These are phyloP conservation scores for Taiozyma sp. DNA, from an alignment of 1,139 yeast species.

Conservation along the genomic window DNA sequence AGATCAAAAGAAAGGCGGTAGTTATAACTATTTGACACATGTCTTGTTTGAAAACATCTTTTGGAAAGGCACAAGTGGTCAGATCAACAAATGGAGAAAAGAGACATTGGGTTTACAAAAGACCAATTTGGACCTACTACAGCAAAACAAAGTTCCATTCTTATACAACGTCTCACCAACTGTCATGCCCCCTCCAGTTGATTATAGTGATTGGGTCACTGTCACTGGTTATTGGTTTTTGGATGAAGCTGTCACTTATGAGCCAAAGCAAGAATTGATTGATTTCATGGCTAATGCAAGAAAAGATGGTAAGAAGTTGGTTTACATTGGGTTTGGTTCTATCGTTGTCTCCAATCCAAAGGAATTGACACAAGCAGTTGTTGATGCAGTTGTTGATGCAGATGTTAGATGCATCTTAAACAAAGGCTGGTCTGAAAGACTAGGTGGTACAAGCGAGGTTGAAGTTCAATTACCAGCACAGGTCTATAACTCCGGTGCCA, in stretches of 20 bases:
- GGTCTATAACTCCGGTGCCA: conserved; percentile 60
- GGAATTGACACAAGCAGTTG: conserved; percentile 70
- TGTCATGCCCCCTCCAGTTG: conserved; percentile 87
- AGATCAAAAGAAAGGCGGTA: conserved; percentile 87
- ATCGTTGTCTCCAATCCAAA: conserved; percentile 83
- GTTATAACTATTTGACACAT: conserved; percentile 87
- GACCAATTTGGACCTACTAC: conserved; percentile 66
- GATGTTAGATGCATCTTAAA: conserved; percentile 83
- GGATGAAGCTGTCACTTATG: conserved; percentile 58
- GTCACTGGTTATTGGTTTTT: conserved; percentile 97
- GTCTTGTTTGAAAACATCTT: conserved; percentile 87
- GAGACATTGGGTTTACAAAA: conserved; percentile 56
- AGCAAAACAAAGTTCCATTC: conserved; percentile 79
- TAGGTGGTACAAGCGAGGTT: conserved; percentile 35
- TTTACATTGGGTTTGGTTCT: conserved; percentile 93
- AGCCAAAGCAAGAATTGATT: conserved; percentile 56
- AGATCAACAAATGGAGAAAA: conserved; percentile 83
- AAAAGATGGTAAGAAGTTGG: conserved; percentile 57
- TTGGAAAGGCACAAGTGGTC: conserved; percentile 91
- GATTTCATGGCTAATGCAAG: conserved; percentile 63
- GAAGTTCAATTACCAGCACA: conserved; percentile 64
- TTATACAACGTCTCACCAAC: conserved; percentile 84
- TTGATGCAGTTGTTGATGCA: conserved; percentile 70
- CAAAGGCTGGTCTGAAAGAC: conserved; percentile 92
- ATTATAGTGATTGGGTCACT: conserved; percentile 88